These are phyloP conservation scores for Fusarium bactridioides DNA, from an alignment of 2,329 filamentous ascomycete species.

Conservation along the genomic window DNA sequence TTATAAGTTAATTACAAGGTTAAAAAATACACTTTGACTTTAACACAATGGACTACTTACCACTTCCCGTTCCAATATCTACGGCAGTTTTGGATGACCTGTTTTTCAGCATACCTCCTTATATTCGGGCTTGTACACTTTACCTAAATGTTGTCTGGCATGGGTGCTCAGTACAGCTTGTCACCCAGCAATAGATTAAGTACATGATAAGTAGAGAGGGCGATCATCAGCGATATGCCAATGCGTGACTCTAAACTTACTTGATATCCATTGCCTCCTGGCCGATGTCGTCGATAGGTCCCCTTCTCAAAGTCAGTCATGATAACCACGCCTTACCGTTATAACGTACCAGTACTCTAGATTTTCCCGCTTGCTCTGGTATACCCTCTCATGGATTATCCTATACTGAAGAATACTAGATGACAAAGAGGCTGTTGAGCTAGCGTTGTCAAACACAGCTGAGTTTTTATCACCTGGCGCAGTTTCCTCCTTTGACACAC, in stretches of 20 bases:
- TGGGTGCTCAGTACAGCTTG: neutral
- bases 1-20: too few species aligned
- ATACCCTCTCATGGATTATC: neutral
- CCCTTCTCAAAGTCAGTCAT: neutral
- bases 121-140: too few species aligned
- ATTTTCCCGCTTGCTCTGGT: neutral
- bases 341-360: neutral
- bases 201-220: neutral
- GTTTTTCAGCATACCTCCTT: too few species aligned
- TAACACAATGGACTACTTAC: too few species aligned
- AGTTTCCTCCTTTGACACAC: neutral
- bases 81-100: neutral
- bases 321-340: fast-evolving
- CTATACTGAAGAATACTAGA: conserved; percentile 1
- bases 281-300: neutral
- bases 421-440: neutral
- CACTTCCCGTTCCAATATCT: conserved; percentile 6
- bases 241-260: neutral
- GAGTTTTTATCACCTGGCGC: neutral
- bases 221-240: neutral
- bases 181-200: neutral
- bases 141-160: neutral
- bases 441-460: neutral
- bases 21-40: too few species aligned
- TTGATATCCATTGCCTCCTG: conserved; percentile 11